Evolutionary conservation across 257 asterid genomes (phyloP).

Genomic region (Nicotiana tabacum): DNA sequence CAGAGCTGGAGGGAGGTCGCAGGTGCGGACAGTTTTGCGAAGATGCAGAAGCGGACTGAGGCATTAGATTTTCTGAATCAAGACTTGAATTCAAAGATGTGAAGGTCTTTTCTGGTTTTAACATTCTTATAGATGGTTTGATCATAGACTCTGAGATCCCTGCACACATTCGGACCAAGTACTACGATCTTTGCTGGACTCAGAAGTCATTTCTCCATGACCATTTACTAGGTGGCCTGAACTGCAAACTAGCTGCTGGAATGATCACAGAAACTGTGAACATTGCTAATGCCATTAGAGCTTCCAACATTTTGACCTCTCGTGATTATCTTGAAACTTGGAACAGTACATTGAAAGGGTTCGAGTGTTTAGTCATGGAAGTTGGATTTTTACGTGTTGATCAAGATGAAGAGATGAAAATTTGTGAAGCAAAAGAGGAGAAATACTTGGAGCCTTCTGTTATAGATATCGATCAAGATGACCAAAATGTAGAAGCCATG

Average conservation of each 20-base stretch:
- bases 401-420: constrained; percentile 15
- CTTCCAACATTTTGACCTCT: constrained; percentile 27
- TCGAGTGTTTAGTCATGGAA: constrained; percentile 54
- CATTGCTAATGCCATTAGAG: constrained; percentile 53
- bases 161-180: constrained; percentile 26
- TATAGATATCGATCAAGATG: constrained; percentile 12
- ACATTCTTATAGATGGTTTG: constrained; percentile 40
- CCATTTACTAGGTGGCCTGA: constrained; percentile 41
- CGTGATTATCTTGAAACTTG: constrained; percentile 29
- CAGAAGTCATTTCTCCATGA: constrained; percentile 48
- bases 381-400: constrained; percentile 46
- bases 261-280: constrained; percentile 40
- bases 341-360: constrained; percentile 52
- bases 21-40: too few relatives aligned
- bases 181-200: constrained; percentile 51
- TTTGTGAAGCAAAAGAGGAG: constrained; percentile 3
- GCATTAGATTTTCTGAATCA: constrained; percentile 26
- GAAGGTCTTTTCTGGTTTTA: constrained; percentile 41
- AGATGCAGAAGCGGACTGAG: too few relatives aligned
- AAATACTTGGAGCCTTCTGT: constrained; percentile 7
- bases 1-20: too few relatives aligned
- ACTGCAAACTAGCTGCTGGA: constrained; percentile 46
- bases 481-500: constrained; percentile 3
- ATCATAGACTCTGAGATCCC: constrained; percentile 47
- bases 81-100: constrained; percentile 28